phyloP scores from a whole-genome alignment of 768 basidiomycete species.

The Cytidiella melzeri region DNA sequence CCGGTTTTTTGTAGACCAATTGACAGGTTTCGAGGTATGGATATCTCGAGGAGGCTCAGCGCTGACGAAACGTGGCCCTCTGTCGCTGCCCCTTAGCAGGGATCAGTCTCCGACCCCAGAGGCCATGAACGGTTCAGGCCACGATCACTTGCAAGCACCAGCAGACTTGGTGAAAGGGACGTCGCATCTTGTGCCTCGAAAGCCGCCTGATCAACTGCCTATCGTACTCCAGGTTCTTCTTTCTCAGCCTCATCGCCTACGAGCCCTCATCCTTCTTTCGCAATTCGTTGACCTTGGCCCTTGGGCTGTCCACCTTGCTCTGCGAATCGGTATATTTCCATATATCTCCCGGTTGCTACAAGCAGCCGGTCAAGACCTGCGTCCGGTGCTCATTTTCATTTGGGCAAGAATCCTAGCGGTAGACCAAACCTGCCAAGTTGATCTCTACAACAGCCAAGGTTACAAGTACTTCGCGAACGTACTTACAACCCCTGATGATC shows the following conservation, averaged over 20 bases:
- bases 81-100: constrained; percentile 56
- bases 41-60: constrained; percentile 90
- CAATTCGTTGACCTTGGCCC: constrained; percentile 98
- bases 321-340: constrained; percentile 97
- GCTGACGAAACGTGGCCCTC: constrained; percentile 66
- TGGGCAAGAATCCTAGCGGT: constrained; percentile 98
- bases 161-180: constrained; percentile 11
- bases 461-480: constrained; percentile 85
- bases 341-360: constrained; percentile 96
- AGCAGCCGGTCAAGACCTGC: constrained; percentile 90
- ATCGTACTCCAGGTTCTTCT: constrained; percentile 96
- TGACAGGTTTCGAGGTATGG: constrained; percentile 98
- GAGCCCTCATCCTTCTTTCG: constrained; percentile 91
- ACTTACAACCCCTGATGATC: constrained; percentile 61
- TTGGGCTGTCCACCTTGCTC: constrained; percentile 95
- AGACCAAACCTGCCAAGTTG: constrained; percentile 88
- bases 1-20: constrained; percentile 91
- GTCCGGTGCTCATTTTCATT: constrained; percentile 96
- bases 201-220: constrained; percentile 94
- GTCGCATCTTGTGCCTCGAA: constrained; percentile 64
- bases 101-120: constrained; percentile 21
- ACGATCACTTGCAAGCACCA: constrained; percentile 23
- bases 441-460: constrained; percentile 76
- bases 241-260: constrained; percentile 91
- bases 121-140: constrained; percentile 2